Percentiles rank a stretch among this genome's conserved stretches.
phyloP scores from a whole-genome alignment of 257 asterid species.

The Forsythia suspensa region DNA sequence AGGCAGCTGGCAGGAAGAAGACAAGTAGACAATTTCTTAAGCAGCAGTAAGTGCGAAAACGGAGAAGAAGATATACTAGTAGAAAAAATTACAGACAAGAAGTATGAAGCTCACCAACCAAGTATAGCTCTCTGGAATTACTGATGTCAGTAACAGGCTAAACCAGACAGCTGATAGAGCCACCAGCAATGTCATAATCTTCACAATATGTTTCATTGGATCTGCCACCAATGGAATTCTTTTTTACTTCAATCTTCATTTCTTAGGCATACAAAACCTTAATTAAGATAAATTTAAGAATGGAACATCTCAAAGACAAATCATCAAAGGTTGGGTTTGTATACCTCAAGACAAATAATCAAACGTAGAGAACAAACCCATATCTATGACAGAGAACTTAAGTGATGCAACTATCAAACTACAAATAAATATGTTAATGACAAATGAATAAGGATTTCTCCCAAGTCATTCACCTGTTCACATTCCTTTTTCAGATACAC shows the following conservation, averaged over 20 bases:
- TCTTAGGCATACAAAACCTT: not conserved
- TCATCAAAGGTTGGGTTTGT: not conserved
- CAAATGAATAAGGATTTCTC: not conserved
- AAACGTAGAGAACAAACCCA: not conserved
- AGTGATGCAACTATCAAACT: not conserved
- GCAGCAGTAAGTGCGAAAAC: not conserved
- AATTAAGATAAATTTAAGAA: not conserved
- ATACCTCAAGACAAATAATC: not conserved
- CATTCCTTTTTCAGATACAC: not conserved
- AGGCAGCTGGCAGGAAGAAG: conserved; percentile 51
- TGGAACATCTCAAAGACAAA: not conserved
- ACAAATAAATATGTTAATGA: not conserved
- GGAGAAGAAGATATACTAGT: not conserved
- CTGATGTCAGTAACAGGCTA: conserved; percentile 60
- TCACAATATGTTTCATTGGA: conserved; percentile 74
- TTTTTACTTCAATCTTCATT: conserved; percentile 16
- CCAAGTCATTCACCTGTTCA: not conserved
- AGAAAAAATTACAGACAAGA: not conserved
- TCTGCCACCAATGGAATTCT: conserved; percentile 23
- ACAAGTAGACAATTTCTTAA: not conserved
- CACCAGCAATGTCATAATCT: conserved; percentile 58
- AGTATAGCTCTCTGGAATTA: conserved; percentile 60
- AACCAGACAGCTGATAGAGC: conserved; percentile 66
- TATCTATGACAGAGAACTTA: not conserved
- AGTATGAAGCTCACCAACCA: conserved; percentile 69